Percentiles rank a stretch among this genome's conserved stretches.
Evolutionary conservation across 2,329 filamentous ascomycete species (phyloP).

Genomic region (Aspergillus texensis): DNA sequence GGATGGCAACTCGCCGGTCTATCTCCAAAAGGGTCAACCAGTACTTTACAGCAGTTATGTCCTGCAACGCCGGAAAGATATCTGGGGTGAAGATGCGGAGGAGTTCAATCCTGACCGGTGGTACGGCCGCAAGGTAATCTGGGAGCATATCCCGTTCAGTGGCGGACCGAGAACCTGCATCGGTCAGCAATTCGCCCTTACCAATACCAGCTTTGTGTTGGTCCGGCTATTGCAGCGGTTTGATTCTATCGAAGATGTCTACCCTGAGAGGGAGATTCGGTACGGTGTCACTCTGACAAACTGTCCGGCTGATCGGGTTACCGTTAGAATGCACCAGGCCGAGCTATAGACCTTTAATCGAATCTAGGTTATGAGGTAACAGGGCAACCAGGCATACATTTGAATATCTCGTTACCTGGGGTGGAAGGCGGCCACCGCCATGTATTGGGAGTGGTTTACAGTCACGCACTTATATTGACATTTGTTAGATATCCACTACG

Average conservation of each 20-base stretch:
- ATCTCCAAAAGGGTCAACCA: slow-evolving; percentile 65
- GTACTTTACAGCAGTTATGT: slow-evolving; percentile 68
- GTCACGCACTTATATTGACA: too few species aligned
- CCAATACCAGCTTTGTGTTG: slow-evolving; percentile 68
- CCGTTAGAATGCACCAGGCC: background rate
- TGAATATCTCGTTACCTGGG: fast-evolving
- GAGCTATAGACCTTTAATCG: background rate
- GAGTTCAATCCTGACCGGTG: slow-evolving; percentile 69
- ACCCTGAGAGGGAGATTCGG: background rate
- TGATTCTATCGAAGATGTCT: slow-evolving; percentile 56
- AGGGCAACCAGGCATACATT: fast-evolving
- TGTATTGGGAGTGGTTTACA: too few species aligned
- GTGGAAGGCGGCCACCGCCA: fast-evolving
- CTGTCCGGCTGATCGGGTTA: background rate
- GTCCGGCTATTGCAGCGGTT: slow-evolving; percentile 73
- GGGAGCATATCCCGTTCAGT: slow-evolving; percentile 75
- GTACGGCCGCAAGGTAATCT: slow-evolving; percentile 64
- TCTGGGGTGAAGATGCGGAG: slow-evolving; percentile 50
- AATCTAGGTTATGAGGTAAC: too few species aligned
- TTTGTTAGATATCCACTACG: too few species aligned
- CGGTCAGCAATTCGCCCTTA: slow-evolving; percentile 78
- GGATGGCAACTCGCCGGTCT: slow-evolving; percentile 61
- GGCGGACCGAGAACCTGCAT: slow-evolving; percentile 73
- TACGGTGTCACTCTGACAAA: background rate
- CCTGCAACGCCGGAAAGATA: slow-evolving; percentile 69